Evolutionary conservation across 2,329 filamentous ascomycete genomes (phyloP), one percentile per base, ranked within the genome.

Genomic region (Cryphonectria nitschkei): DNA sequence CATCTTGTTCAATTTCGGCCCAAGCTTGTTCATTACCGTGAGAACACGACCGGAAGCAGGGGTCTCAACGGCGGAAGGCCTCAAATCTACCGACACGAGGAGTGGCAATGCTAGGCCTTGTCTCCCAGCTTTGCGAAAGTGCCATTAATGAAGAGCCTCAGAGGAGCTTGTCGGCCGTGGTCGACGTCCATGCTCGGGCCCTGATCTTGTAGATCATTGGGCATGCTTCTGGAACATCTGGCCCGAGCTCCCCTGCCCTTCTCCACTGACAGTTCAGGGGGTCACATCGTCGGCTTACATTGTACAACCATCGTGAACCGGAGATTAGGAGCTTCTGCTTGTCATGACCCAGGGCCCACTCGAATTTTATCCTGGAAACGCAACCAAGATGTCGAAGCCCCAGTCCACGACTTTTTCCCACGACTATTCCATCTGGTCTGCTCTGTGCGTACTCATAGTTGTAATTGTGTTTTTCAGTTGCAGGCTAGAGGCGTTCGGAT

Each of bases 281-380:
- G 68, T 52, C 13, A 52, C 22, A 26, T 7, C 26, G 39, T 22
- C 29, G 29, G 39, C 62, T 64, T 14, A 16, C 22, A 41, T 43
- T 6, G 16, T 39, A 26, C 22, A 37, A 34, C 6, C 50, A 65
- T 62, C 52, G 54, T 67, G 56, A 43, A 56, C 46, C 29, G 68
- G 64, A 70, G 58, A 67, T 70, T 70, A 58, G 58, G 39, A 52
- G 63, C n/a, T 52, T 39, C 60, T 64, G 61, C 19, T 7, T 16
- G 52, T 60, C 39, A 63, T 43, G 22, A 41, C 34, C 37, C 56
- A 32, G 43, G 58, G 39, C 29, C 68, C 64, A 67, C 64, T 26
- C 39, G 41, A 13, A 67, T 16, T 66, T 50, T 19, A 9, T n/a
- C 43, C 63, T n/a, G 8, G 63, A 52, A 65, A 52, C 22, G 32